Evolutionary conservation across 768 basidiomycete species (phyloP).

Genomic region (Kwoniella bestiolae): DNA sequence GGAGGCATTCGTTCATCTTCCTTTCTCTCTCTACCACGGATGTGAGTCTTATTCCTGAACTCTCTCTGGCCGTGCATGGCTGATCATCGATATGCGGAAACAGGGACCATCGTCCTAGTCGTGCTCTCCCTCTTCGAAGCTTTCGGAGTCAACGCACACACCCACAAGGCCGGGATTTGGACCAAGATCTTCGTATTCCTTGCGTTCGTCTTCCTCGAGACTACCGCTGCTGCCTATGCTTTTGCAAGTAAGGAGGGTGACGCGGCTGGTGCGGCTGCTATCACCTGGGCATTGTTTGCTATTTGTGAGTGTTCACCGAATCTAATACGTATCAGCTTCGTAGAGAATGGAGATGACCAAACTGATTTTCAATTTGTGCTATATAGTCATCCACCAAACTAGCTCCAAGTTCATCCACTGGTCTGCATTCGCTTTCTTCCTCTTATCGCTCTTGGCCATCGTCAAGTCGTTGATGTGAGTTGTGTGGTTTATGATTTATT

Average conservation of each 20-base stretch:
- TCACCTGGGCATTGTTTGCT: conserved; percentile 90
- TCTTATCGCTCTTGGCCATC: conserved; percentile 83
- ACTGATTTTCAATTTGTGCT: background rate
- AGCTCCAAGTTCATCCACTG: conserved; percentile 82
- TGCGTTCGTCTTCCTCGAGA: conserved; percentile 90
- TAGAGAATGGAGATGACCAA: conserved; percentile 14
- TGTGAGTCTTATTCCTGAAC: conserved; percentile 39
- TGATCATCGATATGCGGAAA: conserved; percentile 8
- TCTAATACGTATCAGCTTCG: too few species aligned
- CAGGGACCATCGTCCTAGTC: conserved; percentile 58
- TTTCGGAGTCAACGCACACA: conserved; percentile 70
- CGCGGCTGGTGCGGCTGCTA: conserved; percentile 85
- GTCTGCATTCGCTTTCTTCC: conserved; percentile 80
- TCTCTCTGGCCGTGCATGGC: conserved; percentile 8
- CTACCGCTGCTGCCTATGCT: conserved; percentile 89
- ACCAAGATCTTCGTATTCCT: conserved; percentile 96
- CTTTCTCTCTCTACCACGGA: conserved; percentile 94
- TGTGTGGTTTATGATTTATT: background rate
- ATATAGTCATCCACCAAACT: conserved; percentile 60
- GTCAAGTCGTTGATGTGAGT: conserved; percentile 68
- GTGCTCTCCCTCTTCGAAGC: conserved; percentile 57
- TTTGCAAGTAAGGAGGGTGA: conserved; percentile 90
- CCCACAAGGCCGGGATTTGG: conserved; percentile 75
- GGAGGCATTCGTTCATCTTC: conserved; percentile 89
- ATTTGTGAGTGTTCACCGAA: conserved; percentile 83